Conservation (phyloP, 2,329 filamentous ascomycete genomes). For the Paracorniculantispora psalliotae region DNA sequence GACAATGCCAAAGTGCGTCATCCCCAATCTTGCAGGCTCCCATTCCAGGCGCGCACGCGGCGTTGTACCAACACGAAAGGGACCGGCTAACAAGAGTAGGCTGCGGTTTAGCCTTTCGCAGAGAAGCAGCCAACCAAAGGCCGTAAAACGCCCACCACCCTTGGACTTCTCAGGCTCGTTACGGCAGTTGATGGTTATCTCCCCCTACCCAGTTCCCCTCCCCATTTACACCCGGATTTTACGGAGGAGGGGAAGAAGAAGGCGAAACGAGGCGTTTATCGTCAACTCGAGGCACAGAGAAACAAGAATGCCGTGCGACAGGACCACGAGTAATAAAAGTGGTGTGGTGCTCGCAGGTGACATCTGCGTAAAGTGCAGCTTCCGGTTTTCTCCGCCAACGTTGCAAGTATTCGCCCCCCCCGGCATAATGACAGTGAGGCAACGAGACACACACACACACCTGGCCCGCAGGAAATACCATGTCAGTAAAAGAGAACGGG, state of each 20-base stretch:
- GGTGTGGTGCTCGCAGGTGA: conserved; percentile 9
- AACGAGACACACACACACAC: background rate
- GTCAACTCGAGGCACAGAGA: background rate
- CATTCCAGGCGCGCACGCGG: background rate
- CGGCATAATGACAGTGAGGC: conserved; percentile 5
- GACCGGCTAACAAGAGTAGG: background rate
- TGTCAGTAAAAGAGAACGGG: background rate
- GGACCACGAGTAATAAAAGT: background rate
- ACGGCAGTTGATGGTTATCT: conserved; percentile 7
- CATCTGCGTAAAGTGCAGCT: background rate
- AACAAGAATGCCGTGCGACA: background rate
- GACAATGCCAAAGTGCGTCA: conserved; percentile 28
- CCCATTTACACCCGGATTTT: background rate
- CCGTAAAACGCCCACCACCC: background rate
- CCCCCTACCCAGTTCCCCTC: background rate
- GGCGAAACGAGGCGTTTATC: background rate
- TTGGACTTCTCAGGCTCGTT: background rate
- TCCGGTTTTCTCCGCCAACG: conserved; percentile 11
- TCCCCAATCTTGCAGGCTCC: conserved; percentile 10
- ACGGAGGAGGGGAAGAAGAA: background rate
- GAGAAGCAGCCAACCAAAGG: conserved; percentile 5
- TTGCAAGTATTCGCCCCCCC: conserved; percentile 1
- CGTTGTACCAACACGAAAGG: background rate
- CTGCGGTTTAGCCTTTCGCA: background rate
- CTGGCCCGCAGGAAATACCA: background rate